These are phyloP conservation scores for Oryza meridionalis DNA, from an alignment of 176 grass and related monocot genomes.

Conservation along the genomic window DNA sequence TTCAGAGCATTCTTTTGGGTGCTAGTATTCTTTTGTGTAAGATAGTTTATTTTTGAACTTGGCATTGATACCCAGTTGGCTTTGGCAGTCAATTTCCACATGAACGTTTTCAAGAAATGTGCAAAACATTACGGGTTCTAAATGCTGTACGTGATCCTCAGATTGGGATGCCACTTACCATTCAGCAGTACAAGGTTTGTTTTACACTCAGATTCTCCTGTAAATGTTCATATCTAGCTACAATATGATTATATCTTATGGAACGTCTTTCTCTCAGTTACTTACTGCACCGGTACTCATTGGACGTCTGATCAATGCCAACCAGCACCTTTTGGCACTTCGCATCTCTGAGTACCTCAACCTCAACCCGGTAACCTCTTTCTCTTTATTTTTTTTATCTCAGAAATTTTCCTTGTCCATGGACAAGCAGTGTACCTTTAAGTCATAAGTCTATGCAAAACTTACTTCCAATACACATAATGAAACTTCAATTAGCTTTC, in stretches of 20 bases:
- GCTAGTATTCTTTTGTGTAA: slow-evolving; percentile 36
- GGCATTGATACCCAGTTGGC: slow-evolving; percentile 97
- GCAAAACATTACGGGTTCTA: slow-evolving; percentile 87
- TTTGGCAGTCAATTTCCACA: slow-evolving; percentile 96
- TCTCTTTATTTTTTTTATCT: slow-evolving; percentile 15
- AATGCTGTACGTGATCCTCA: slow-evolving; percentile 83
- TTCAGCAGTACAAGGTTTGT: slow-evolving; percentile 89
- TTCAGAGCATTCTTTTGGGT: background rate
- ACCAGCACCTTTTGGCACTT: slow-evolving; percentile 92
- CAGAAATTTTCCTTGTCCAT: slow-evolving; percentile 11
- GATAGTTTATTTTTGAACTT: slow-evolving; percentile 67
- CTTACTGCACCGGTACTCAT: slow-evolving; percentile 84
- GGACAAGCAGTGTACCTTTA: background rate
- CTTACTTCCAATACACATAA: slow-evolving; percentile 3
- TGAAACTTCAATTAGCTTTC: slow-evolving; percentile 15
- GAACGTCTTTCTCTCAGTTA: slow-evolving; percentile 56
- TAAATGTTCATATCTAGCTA: slow-evolving; percentile 9
- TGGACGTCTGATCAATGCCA: slow-evolving; percentile 83
- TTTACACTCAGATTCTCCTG: slow-evolving; percentile 13
- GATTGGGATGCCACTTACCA: slow-evolving; percentile 91
- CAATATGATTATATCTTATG: slow-evolving; percentile 33
- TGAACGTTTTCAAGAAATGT: slow-evolving; percentile 94
- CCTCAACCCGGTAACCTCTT: slow-evolving; percentile 73
- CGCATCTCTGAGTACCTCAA: slow-evolving; percentile 94
- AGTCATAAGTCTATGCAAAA: background rate